phyloP scores from a whole-genome alignment of 768 basidiomycete genomes.

The Termitomyces eurrhizus region DNA sequence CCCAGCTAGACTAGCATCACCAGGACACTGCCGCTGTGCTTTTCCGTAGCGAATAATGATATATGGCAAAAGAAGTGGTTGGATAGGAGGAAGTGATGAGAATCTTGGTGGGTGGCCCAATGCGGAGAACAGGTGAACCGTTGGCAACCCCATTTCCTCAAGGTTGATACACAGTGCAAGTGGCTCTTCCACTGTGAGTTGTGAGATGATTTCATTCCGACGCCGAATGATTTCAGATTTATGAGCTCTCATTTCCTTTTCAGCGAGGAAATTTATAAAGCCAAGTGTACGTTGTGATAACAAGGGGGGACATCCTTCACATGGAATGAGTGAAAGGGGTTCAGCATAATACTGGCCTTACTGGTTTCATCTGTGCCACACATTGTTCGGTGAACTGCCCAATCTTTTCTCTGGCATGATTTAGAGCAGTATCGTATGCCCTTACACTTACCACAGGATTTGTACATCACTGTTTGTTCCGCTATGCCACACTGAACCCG shows the following conservation, averaged over 20 bases:
- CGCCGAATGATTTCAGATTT: background rate
- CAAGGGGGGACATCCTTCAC: background rate
- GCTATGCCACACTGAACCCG: background rate
- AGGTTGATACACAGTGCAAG: background rate
- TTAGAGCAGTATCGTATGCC: conserved; percentile 1
- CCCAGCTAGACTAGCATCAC: background rate
- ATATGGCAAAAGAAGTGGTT: background rate
- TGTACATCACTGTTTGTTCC: background rate
- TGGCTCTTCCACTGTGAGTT: background rate
- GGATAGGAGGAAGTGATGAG: background rate
- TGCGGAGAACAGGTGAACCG: background rate
- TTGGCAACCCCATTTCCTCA: background rate
- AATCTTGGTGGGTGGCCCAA: background rate
- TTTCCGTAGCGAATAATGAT: background rate
- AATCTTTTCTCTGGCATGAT: background rate
- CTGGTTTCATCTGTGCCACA: background rate
- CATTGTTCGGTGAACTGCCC: background rate
- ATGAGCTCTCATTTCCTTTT: background rate
- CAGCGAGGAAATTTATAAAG: background rate
- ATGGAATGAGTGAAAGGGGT: background rate
- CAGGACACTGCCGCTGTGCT: background rate
- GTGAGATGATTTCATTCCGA: background rate
- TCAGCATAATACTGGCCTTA: background rate
- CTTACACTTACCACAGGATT: background rate
- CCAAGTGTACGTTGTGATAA: background rate